Percentiles rank a stretch among this genome's conserved stretches.
phyloP scores from a whole-genome alignment of 768 basidiomycete species.

The Lentinula edodes region DNA sequence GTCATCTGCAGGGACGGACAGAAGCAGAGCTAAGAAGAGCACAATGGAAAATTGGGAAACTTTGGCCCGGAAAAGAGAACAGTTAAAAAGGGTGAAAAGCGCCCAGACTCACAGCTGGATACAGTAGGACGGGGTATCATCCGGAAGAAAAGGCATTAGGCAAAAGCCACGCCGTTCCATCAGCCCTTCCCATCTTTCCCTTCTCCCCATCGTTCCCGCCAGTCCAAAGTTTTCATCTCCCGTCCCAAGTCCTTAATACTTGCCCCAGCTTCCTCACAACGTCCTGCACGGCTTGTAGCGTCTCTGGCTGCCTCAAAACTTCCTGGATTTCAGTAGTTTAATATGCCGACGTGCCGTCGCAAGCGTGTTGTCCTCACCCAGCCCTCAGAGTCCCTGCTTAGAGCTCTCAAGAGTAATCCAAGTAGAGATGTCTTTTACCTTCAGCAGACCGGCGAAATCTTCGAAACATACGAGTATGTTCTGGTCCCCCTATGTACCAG shows the following conservation, averaged over 20 bases:
- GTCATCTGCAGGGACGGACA: neutral
- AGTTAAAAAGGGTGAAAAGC: neutral
- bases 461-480: conserved; percentile 91
- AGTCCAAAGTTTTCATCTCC: neutral
- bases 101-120: neutral
- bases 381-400: conserved; percentile 66
- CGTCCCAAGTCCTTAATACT: neutral
- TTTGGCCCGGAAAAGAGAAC: neutral
- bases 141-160: neutral
- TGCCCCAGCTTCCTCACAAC: neutral
- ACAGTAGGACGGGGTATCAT: conserved; percentile 4
- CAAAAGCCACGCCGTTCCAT: conserved; percentile 1
- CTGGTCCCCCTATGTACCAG: conserved; percentile 17
- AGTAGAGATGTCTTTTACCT: conserved; percentile 85
- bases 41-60: neutral
- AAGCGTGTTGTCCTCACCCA: conserved; percentile 87
- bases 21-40: neutral
- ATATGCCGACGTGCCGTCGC: conserved; percentile 85
- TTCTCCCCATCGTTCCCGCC: conserved; percentile 2
- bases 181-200: conserved; percentile 9
- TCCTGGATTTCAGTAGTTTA: conserved; percentile 17
- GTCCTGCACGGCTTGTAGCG: neutral
- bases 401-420: conserved; percentile 57
- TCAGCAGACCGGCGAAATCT: conserved; percentile 93
- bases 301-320: conserved; percentile 18